Conservation (phyloP, 495 filamentous ascomycete species). For the Parachaetomium inaequale region DNA sequence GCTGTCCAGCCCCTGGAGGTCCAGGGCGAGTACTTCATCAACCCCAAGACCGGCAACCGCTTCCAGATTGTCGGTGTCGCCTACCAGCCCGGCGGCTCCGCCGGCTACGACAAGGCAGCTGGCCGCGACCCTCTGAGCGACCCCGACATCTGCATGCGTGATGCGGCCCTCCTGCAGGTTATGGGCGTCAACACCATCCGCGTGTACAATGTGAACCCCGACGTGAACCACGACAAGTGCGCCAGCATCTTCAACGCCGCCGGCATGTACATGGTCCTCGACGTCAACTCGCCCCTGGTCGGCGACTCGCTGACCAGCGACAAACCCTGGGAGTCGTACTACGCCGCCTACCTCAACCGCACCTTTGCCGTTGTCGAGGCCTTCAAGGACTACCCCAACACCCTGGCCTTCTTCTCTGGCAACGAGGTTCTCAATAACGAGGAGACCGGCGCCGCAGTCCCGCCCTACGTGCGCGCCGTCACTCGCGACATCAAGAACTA, state of each 20-base stretch:
- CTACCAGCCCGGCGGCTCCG: slow-evolving; percentile 88
- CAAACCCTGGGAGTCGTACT: slow-evolving; percentile 70
- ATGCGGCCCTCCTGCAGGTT: slow-evolving; percentile 87
- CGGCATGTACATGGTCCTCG: slow-evolving; percentile 62
- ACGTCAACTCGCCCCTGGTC: slow-evolving; percentile 87
- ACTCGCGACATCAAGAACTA: slow-evolving; percentile 79
- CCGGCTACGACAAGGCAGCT: slow-evolving; percentile 63
- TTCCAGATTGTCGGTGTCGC: slow-evolving; percentile 90
- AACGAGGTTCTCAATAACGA: slow-evolving; percentile 89
- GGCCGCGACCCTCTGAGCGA: slow-evolving; percentile 73
- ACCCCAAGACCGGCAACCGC: slow-evolving; percentile 69
- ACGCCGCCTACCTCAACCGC: slow-evolving; percentile 68
- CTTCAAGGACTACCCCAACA: slow-evolving; percentile 91
- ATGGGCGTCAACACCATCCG: slow-evolving; percentile 86
- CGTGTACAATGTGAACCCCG: slow-evolving; percentile 85
- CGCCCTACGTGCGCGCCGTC: slow-evolving; percentile 74
- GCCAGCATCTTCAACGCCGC: slow-evolving; percentile 83
- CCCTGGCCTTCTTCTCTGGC: slow-evolving; percentile 84
- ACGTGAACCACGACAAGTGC: slow-evolving; percentile 82
- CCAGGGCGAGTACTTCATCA: slow-evolving; percentile 76
- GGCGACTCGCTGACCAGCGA: slow-evolving; percentile 71
- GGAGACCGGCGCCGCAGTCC: slow-evolving; percentile 50
- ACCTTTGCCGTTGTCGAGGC: slow-evolving; percentile 89
- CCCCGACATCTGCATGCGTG: slow-evolving; percentile 70
- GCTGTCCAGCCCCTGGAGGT: slow-evolving; percentile 73